Evolutionary conservation across 441 rosid genomes (phyloP).

Genomic region (Jatropha multifida): DNA sequence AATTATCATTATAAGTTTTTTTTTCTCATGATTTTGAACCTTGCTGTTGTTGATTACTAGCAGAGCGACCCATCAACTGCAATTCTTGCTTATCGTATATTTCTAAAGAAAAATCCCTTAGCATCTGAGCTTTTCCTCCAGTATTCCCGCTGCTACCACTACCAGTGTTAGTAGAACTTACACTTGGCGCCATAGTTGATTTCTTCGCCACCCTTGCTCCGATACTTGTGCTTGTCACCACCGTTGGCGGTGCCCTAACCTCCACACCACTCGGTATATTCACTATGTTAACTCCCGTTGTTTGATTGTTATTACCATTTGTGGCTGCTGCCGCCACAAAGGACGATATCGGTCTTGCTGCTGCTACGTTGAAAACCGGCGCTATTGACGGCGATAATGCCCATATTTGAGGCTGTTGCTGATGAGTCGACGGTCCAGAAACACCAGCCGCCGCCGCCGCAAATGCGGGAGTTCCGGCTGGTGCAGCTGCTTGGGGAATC

Average conservation of each 20-base stretch:
- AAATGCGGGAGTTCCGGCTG: constrained; percentile 10
- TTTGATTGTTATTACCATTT: constrained; percentile 9
- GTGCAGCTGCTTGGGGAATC: constrained; percentile 33
- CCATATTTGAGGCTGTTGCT: constrained; percentile 42
- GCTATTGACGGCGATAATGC: constrained; percentile 39
- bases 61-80: constrained; percentile 42
- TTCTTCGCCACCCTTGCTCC: constrained; percentile 41
- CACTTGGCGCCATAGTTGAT: constrained; percentile 51
- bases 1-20: neutral
- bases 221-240: constrained; percentile 31
- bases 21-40: neutral
- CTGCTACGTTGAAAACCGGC: constrained; percentile 37
- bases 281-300: neutral
- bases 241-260: constrained; percentile 13
- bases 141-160: constrained; percentile 10
- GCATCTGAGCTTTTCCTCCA: constrained; percentile 40
- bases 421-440: constrained; percentile 20
- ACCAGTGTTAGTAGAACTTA: constrained; percentile 26
- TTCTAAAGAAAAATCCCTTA: constrained; percentile 51
- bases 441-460: constrained; percentile 18
- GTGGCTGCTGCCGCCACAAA: constrained; percentile 15
- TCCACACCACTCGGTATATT: constrained; percentile 11
- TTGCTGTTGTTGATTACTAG: constrained; percentile 13
- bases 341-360: constrained; percentile 37
- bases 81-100: constrained; percentile 49